phyloP scores from a whole-genome alignment of 2,329 filamentous ascomycete species.

The Xylariales sp. region DNA sequence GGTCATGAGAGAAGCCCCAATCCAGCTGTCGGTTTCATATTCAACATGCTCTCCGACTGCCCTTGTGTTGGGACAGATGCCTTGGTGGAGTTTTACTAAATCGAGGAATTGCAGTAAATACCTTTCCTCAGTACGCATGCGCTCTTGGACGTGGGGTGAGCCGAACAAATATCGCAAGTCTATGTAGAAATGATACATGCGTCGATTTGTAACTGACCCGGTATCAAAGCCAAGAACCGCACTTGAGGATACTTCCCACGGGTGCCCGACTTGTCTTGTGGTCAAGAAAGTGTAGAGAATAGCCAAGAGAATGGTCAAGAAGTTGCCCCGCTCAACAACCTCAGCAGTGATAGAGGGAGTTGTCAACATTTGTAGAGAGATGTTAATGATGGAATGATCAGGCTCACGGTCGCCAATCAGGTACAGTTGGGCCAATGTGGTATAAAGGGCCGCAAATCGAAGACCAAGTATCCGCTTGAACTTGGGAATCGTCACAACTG shows the following conservation, averaged over 20 bases:
- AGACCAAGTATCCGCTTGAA: conserved; percentile 94
- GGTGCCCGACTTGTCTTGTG: conserved; percentile 90
- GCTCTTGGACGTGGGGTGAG: conserved; percentile 82
- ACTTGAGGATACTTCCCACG: conserved; percentile 79
- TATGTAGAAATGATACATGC: conserved; percentile 97
- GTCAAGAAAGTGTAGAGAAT: conserved; percentile 98
- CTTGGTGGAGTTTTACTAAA: conserved; percentile 91
- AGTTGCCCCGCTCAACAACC: conserved; percentile 91
- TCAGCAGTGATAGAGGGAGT: conserved; percentile 96
- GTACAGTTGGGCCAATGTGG: conserved; percentile 87
- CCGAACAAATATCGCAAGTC: conserved; percentile 89
- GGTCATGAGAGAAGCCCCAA: conserved; percentile 89
- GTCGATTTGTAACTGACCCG: conserved; percentile 88
- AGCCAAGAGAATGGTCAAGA: conserved; percentile 89
- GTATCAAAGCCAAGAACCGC: conserved; percentile 90
- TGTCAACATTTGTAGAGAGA: conserved; percentile 93
- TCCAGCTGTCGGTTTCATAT: conserved; percentile 98
- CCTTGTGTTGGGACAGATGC: conserved; percentile 90
- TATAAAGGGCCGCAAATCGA: conserved; percentile 93
- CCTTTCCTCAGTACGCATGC: conserved; percentile 74
- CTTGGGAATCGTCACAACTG: conserved; percentile 88
- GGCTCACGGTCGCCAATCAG: conserved; percentile 94
- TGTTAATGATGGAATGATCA: conserved; percentile 96
- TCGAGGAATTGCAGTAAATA: conserved; percentile 95
- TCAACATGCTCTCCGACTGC: conserved; percentile 95